These are phyloP conservation scores for Gossypium davidsonii DNA, from an alignment of 441 rosid genomes.

Conservation along the genomic window DNA sequence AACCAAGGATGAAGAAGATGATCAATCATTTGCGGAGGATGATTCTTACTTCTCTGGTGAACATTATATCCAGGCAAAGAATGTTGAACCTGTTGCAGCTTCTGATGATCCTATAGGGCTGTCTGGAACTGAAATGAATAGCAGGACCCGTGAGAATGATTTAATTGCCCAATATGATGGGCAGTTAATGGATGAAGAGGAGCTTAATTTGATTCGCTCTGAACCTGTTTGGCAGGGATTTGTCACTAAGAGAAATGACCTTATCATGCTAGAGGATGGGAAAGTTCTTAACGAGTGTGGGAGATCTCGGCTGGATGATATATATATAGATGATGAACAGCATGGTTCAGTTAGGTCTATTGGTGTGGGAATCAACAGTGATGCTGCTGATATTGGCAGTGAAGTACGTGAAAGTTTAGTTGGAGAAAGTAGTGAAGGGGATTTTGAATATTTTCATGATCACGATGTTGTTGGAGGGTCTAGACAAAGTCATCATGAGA, in stretches of 20 bases:
- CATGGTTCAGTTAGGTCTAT: slow-evolving; percentile 91
- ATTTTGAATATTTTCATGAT: slow-evolving; percentile 59
- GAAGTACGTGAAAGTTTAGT: slow-evolving; percentile 77
- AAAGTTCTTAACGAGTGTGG: slow-evolving; percentile 42
- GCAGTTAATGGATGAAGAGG: slow-evolving; percentile 78
- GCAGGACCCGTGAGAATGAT: slow-evolving; percentile 50
- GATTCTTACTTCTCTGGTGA: slow-evolving; percentile 90
- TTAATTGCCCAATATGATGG: slow-evolving; percentile 71
- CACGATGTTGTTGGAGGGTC: slow-evolving; percentile 47
- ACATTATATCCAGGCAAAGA: slow-evolving; percentile 62
- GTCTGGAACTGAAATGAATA: slow-evolving; percentile 55
- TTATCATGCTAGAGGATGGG: slow-evolving; percentile 54
- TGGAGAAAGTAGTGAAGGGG: slow-evolving; percentile 87
- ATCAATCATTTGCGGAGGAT: slow-evolving; percentile 86
- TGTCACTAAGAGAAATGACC: slow-evolving; percentile 75
- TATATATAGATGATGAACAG: slow-evolving; percentile 73
- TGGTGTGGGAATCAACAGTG: slow-evolving; percentile 90
- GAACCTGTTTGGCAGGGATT: slow-evolving; percentile 97
- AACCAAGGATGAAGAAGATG: slow-evolving; percentile 77
- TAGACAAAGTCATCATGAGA: slow-evolving; percentile 39
- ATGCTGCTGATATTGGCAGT: slow-evolving; percentile 87
- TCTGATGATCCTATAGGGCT: slow-evolving; percentile 64
- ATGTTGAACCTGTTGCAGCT: slow-evolving; percentile 50
- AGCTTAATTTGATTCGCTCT: slow-evolving; percentile 60
- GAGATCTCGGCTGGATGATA: slow-evolving; percentile 50